Evolutionary conservation across 2,329 filamentous ascomycete genomes (phyloP).

Genomic region (Hypoxylon sp.): DNA sequence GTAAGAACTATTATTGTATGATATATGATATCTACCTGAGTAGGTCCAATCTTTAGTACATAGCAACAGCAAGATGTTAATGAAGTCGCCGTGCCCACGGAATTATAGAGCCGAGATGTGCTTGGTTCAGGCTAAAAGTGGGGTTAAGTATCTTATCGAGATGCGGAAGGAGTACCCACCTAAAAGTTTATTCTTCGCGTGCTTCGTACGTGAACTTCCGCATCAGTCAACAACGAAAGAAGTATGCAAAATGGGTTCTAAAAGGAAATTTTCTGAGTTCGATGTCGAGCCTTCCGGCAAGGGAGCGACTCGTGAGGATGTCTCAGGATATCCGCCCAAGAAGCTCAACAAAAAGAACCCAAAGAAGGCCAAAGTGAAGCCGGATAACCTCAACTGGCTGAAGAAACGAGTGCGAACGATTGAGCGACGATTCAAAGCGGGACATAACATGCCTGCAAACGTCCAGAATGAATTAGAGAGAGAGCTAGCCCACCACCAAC

Average conservation of each 20-base stretch:
- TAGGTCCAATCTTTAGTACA: background rate
- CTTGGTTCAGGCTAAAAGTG: background rate
- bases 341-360: slow-evolving; percentile 51
- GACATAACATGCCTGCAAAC: slow-evolving; percentile 75
- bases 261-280: slow-evolving; percentile 53
- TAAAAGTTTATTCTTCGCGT: slow-evolving; percentile 25
- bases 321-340: slow-evolving; percentile 48
- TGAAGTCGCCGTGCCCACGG: background rate
- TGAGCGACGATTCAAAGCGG: slow-evolving; percentile 73
- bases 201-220: background rate
- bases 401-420: slow-evolving; percentile 81
- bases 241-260: slow-evolving; percentile 46
- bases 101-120: too few species aligned
- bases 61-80: background rate
- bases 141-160: slow-evolving; percentile 4
- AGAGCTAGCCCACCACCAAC: slow-evolving; percentile 76
- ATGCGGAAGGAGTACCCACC: slow-evolving; percentile 6
- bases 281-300: slow-evolving; percentile 40
- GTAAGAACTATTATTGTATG: slow-evolving; percentile 2
- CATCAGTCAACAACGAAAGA: background rate
- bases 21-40: background rate
- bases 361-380: slow-evolving; percentile 61
- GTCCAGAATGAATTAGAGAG: slow-evolving; percentile 78
- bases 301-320: slow-evolving; percentile 34
- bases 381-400: slow-evolving; percentile 70